Evolutionary conservation across 2,329 filamentous ascomycete species (phyloP).

Genomic region (Pseudopithomyces chartarum): DNA sequence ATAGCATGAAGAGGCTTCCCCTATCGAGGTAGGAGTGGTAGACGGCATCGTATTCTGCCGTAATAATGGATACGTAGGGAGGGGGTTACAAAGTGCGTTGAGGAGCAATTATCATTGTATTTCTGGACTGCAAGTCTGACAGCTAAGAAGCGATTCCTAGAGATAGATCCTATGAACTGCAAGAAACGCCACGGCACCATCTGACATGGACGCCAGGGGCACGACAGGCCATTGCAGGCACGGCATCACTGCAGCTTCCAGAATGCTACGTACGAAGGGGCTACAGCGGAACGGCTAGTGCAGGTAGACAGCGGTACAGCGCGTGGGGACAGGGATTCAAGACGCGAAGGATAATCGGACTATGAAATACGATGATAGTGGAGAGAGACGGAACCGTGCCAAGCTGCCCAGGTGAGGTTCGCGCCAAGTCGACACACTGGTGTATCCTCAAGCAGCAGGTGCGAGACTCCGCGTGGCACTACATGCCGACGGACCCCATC

Average conservation of each 20-base stretch:
- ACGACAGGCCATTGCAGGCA: not conserved
- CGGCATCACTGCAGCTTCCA: slow-evolving; percentile 1
- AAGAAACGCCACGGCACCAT: not conserved
- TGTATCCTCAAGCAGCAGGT: slow-evolving; percentile 2
- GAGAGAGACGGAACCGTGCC: not conserved
- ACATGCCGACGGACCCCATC: not conserved
- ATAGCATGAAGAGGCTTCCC: not conserved
- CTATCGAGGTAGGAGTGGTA: not conserved
- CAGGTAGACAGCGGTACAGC: not conserved
- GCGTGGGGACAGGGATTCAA: not conserved
- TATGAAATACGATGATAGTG: not conserved
- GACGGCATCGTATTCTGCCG: not conserved
- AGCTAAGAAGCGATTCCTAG: not conserved
- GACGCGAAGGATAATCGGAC: not conserved
- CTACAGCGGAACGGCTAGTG: not conserved
- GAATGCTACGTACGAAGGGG: not conserved
- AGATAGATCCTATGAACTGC: too few relatives aligned
- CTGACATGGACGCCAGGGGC: not conserved
- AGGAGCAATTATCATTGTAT: not conserved
- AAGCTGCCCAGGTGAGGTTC: not conserved
- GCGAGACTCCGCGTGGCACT: not conserved
- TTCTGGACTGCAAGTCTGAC: not conserved
- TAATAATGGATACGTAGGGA: not conserved
- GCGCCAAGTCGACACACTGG: too few relatives aligned
- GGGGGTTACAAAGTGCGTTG: not conserved